A percentile compares a stretch with the other conserved stretches of the same genome.
Conservation (phyloP, 208 protist species). For the Acanthamoeba lugdunensis region DNA sequence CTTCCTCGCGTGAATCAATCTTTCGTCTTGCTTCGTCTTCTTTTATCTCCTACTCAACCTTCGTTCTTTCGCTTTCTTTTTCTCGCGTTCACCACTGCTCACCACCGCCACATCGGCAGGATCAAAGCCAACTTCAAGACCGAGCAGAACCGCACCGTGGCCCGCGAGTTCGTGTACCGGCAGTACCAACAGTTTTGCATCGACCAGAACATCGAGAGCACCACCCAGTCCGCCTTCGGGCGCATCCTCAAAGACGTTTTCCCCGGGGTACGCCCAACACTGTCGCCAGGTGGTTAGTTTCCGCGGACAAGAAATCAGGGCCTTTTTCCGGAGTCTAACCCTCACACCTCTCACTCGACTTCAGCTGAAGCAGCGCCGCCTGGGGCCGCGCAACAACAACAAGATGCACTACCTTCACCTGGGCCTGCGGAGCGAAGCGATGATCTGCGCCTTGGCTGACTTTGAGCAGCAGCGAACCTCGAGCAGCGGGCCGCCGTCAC, state of each 20-base stretch:
- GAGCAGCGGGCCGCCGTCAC: not conserved
- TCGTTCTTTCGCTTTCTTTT: no score
- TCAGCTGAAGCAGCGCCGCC: not conserved
- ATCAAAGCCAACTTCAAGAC: not conserved
- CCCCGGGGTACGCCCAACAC: not conserved
- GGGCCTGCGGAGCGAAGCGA: not conserved
- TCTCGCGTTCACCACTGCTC: no score
- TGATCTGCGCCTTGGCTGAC: not conserved
- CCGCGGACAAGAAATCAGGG: not conserved
- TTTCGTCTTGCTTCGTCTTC: no score
- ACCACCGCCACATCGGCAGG: not conserved
- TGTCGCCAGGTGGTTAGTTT: not conserved
- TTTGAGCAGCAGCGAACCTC: not conserved
- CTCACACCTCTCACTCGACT: not conserved
- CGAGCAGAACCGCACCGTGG: not conserved
- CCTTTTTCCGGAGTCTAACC: not conserved
- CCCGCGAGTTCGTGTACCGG: not conserved
- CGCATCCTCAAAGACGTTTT: slow-evolving; percentile 18
- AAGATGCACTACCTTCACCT: slow-evolving; percentile 47
- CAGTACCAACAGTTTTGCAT: not conserved
- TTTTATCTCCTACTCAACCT: no score
- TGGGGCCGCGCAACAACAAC: slow-evolving; percentile 42
- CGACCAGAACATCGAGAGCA: not conserved
- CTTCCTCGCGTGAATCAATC: no score
- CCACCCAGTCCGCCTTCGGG: slow-evolving; percentile 42